Evolutionary conservation across 306 rosid species (phyloP), one percentile per base, ranked within the genome.

Genomic region (Bauhinia variegata): DNA sequence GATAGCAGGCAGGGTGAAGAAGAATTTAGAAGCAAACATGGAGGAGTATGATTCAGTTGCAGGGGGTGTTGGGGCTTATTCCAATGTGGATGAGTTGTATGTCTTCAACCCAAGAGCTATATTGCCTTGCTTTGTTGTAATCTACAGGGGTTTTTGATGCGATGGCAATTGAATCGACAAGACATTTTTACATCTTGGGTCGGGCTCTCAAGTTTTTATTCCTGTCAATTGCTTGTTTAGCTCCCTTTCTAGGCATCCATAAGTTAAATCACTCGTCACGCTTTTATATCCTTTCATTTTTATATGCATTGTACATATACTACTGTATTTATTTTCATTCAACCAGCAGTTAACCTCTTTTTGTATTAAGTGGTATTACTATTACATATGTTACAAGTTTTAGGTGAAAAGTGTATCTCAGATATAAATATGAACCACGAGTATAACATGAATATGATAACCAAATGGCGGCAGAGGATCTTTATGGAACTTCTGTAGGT

Each of bases 111-210:
- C 88, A 0, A 78, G 75, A 80, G 97, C 99, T 52, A 93, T 93
- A 60, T 83, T 93, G 87, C 99, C 97, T 67, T 93, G 99, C 79
- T 93, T 93, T 82, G 99, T 93, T 82, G 99, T 93, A 19, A 86
- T 93, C 76, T 90, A 93, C 48, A 75, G 78, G 37, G 99, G 85
- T 1, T 89, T 79, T 72, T 93, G 82, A 81, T 69, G 32, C 72
- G 33, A 48, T 28, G 5, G 18, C 14, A n/a, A 31, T 23, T 23
- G 2, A n/a, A n/a, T n/a, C n/a, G n/a, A 23, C 28, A 23, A 23
- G 28, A 23, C 28, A 23, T 11, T 30, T 54, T 37, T 5, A n/a
- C 41, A 54, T 49, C 36, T 65, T 16, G 57, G 71, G 39, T 32
- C 51, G 14, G 50, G 68, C 15, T 48, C n/a, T n/a, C 12, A 33